Percentiles rank a stretch among this genome's conserved stretches.
Conservation (phyloP, 345 rosid genomes). For the Citrus hindsii region DNA sequence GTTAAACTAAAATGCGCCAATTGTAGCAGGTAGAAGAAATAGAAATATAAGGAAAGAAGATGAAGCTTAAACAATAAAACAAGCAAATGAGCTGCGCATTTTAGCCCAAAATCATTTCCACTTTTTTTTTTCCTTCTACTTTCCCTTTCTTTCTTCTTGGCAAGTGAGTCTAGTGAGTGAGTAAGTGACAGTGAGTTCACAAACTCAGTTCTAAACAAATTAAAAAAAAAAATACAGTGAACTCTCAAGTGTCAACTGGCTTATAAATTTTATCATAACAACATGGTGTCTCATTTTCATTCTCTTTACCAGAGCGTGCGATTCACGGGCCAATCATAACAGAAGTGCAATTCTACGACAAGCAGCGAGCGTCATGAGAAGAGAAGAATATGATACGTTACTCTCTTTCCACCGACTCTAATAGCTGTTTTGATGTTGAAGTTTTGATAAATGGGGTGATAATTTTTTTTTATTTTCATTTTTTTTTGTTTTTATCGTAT, state of each 20-base stretch:
- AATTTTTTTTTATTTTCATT: background rate
- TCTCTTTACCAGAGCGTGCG: background rate
- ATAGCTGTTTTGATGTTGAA: slow-evolving; percentile 25
- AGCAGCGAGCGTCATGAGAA: too few species aligned
- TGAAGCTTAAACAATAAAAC: background rate
- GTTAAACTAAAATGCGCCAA: slow-evolving; percentile 15
- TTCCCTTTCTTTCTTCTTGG: background rate
- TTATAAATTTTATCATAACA: background rate
- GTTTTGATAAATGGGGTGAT: background rate
- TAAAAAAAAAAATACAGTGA: background rate
- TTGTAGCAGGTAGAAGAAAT: slow-evolving; percentile 7
- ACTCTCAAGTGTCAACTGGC: background rate
- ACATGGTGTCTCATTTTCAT: background rate
- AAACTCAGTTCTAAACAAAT: background rate
- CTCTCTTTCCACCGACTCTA: background rate
- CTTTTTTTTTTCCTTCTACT: background rate
- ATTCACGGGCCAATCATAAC: background rate
- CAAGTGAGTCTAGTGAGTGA: background rate
- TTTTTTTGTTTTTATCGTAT: background rate
- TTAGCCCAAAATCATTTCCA: slow-evolving; percentile 1
- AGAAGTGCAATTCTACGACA: too few species aligned
- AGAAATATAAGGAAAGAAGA: background rate
- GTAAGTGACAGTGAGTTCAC: background rate
- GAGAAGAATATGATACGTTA: too few species aligned
- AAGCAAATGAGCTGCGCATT: slow-evolving; percentile 13